A percentile compares a stretch with the other conserved stretches of the same genome.
These are phyloP conservation scores for Cryptococcus sp. DNA, from an alignment of 1,284 basidiomycete species.

Conservation along the genomic window DNA sequence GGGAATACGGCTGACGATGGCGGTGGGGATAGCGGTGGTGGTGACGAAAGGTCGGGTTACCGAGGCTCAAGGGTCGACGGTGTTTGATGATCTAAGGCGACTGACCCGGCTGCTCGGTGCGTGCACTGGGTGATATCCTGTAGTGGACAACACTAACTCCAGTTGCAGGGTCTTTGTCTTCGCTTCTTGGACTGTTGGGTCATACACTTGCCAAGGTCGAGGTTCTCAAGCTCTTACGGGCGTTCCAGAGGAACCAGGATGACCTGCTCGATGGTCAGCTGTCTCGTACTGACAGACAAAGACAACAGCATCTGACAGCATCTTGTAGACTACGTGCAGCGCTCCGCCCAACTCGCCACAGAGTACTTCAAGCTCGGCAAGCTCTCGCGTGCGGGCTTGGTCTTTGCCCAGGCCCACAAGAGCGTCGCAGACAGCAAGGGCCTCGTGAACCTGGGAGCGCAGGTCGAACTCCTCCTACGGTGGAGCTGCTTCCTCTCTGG, in stretches of 20 bases:
- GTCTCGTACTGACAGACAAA: constrained; percentile 1
- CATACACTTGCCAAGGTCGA: constrained; percentile 54
- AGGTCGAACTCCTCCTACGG: constrained; percentile 60
- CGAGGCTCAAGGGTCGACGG: constrained; percentile 9
- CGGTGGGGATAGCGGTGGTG: background rate
- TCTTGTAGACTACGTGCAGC: constrained; percentile 59
- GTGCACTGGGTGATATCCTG: constrained; percentile 24
- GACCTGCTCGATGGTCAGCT: constrained; percentile 41
- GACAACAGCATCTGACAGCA: background rate
- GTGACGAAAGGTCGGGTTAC: background rate
- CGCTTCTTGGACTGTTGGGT: constrained; percentile 65
- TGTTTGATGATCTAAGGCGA: constrained; percentile 56
- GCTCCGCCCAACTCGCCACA: constrained; percentile 67
- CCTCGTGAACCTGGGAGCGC: constrained; percentile 33
- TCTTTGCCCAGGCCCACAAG: constrained; percentile 60
- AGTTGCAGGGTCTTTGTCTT: constrained; percentile 58
- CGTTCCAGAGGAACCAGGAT: constrained; percentile 55
- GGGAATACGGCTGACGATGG: too few relatives aligned
- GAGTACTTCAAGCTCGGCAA: constrained; percentile 77
- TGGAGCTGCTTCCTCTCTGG: constrained; percentile 65
- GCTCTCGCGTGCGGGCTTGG: constrained; percentile 59
- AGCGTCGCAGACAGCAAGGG: constrained; percentile 42
- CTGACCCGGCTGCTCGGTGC: constrained; percentile 57
- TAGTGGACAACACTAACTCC: constrained; percentile 16
- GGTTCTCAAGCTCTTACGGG: constrained; percentile 56